phyloP scores from a whole-genome alignment of 2,329 filamentous ascomycete species.

The Neoascochyta sp. region DNA sequence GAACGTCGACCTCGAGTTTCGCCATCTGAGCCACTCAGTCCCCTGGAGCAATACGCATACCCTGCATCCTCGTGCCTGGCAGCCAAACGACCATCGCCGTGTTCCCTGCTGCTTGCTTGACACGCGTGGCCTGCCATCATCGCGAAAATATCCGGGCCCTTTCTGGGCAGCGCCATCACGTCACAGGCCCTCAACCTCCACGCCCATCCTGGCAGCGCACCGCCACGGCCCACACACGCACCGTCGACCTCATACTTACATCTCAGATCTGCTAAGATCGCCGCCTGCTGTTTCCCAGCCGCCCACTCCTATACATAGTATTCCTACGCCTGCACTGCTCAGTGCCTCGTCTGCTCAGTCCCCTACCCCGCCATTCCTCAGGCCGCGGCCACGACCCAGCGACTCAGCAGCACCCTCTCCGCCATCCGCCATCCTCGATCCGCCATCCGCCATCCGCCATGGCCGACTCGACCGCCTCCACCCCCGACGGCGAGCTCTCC shows the following conservation, averaged over 20 bases:
- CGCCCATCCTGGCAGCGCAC: constrained; percentile 12
- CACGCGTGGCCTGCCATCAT: constrained; percentile 5
- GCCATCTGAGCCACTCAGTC: too few relatives aligned
- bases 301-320: constrained; percentile 6
- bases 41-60: not conserved
- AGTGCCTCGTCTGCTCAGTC: constrained; percentile 3
- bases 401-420: constrained; percentile 4
- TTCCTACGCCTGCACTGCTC: constrained; percentile 8
- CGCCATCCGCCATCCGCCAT: constrained; percentile 20
- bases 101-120: too few relatives aligned
- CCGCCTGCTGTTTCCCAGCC: constrained; percentile 8
- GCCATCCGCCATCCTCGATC: not conserved
- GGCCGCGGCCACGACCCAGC: too few relatives aligned
- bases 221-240: constrained; percentile 20
- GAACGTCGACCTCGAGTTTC: too few relatives aligned
- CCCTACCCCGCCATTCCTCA: constrained; percentile 17
- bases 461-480: constrained; percentile 26
- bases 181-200: constrained; percentile 14
- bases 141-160: constrained; percentile 16
- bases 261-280: constrained; percentile 12
- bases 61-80: constrained; percentile 1
- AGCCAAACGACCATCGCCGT: too few relatives aligned
- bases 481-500: constrained; percentile 30
- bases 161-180: too few relatives aligned
- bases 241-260: constrained; percentile 16